phyloP scores from a whole-genome alignment of 1,284 basidiomycete genomes.

The Apiotrichum montevideense region DNA sequence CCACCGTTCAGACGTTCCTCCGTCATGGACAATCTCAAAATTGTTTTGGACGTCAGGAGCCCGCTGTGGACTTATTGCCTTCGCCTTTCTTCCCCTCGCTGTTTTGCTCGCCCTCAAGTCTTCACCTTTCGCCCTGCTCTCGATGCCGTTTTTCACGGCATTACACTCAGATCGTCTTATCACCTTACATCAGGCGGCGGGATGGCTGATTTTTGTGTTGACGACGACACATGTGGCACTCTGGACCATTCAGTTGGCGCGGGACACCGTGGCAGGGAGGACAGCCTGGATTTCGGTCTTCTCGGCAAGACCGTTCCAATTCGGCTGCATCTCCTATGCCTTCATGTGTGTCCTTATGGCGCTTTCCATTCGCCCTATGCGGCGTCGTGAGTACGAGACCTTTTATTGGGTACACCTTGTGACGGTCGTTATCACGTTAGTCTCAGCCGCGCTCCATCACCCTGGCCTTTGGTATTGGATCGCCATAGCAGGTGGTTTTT shows the following conservation, averaged over 20 bases:
- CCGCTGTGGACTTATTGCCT: conserved; percentile 68
- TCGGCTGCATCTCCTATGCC: conserved; percentile 65
- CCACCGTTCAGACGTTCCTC: conserved; percentile 5
- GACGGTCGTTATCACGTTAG: conserved; percentile 59
- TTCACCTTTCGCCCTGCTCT: conserved; percentile 71
- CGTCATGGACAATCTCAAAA: conserved; percentile 58
- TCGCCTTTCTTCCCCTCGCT: conserved; percentile 68
- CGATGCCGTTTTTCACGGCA: conserved; percentile 62
- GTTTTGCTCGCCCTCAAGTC: conserved; percentile 73
- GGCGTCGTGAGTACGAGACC: conserved; percentile 64
- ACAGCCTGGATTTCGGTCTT: conserved; percentile 61
- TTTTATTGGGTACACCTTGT: conserved; percentile 70
- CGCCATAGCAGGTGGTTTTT: conserved; percentile 59
- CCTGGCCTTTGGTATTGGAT: conserved; percentile 58
- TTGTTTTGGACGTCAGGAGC: conserved; percentile 71
- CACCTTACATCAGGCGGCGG: conserved; percentile 65
- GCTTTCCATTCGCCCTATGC: conserved; percentile 59
- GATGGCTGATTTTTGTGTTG: conserved; percentile 66
- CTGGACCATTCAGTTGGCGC: conserved; percentile 67
- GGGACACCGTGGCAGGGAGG: conserved; percentile 54
- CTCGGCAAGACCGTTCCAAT: conserved; percentile 65
- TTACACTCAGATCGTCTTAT: conserved; percentile 71
- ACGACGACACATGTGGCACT: conserved; percentile 62
- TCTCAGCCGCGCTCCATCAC: conserved; percentile 62
- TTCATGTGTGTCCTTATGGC: conserved; percentile 62